A percentile compares a stretch with the other conserved stretches of the same genome.
These are phyloP conservation scores for Metschnikowia aberdeeniae DNA, from an alignment of 805 yeast genomes.

Conservation along the genomic window DNA sequence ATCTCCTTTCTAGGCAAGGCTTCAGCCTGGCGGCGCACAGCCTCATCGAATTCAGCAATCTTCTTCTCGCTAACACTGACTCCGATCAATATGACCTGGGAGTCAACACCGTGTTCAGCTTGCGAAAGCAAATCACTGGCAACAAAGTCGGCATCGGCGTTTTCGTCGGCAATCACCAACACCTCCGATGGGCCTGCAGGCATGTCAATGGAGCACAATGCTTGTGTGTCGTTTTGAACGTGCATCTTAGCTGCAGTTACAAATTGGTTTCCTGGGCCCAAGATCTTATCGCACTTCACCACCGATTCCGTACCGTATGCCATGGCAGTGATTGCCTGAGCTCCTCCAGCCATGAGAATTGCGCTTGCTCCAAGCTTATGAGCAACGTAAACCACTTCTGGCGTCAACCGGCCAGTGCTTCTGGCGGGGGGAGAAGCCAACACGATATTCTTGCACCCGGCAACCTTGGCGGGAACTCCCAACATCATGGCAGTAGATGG, in stretches of 20 bases:
- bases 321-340: constrained; percentile 98
- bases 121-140: constrained; percentile 96
- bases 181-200: constrained; percentile 99
- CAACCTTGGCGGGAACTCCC: constrained; percentile 97
- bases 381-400: constrained; percentile 97
- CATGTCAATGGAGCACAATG: constrained; percentile 96
- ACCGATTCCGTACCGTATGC: constrained; percentile 95
- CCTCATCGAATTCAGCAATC: constrained; percentile 68
- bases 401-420: constrained; percentile 86
- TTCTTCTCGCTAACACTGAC: constrained; percentile 61
- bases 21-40: constrained; percentile 79
- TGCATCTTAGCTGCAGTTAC: constrained; percentile 99
- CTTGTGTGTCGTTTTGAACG: constrained; percentile 92
- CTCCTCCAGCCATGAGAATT: constrained; percentile 97
- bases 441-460: constrained; percentile 89
- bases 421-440: constrained; percentile 93
- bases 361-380: constrained; percentile 88
- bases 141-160: constrained; percentile 91
- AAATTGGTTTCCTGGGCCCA: constrained; percentile 99
- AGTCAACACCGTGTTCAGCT: constrained; percentile 98
- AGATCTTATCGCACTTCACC: constrained; percentile 91
- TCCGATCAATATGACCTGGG: constrained; percentile 91
- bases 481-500: constrained; percentile 98
- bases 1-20: constrained; percentile 88
- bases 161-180: constrained; percentile 84